Base-by-base conservation (phyloP, 2,329 filamentous ascomycete genomes). In the Neofusicoccum laricinum region DNA sequence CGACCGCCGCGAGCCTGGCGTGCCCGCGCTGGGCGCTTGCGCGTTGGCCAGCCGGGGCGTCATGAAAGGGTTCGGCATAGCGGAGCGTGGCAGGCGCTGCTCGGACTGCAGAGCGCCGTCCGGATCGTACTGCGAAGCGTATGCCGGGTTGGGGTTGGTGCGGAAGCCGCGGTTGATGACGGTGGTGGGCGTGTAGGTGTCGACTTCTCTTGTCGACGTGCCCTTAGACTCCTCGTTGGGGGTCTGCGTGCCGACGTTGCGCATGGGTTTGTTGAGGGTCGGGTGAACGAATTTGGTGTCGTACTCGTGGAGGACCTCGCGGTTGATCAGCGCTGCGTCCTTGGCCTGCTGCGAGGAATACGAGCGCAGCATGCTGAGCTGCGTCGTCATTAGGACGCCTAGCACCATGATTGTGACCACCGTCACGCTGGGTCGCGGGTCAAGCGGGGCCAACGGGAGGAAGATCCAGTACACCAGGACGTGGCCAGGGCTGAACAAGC, bases 281-380 rank as follows among this genome's bases (percentile, higher is more conserved):
- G 95, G 95, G 72, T 96, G 92, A 0, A 99, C 95, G 72, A 90
- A 97, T 79, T 99, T 99, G 69, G 88, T 91, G 74, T 98, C 92
- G 74, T 99, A 99, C 78, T 99, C 95, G 74, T 93, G 89, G 78
- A 98, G 84, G 4, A 98, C 94, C 77, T 98, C 91, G 70, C 90
- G 92, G 69, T 96, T 92, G 65, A 99, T 90, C 51, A 97, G 84
- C 2, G 88, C 84, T 1, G 86, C 87, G 76, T 99, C 95, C 74
- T 93, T 96, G 66, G 86, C 87, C 75, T 98, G 93, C 74, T 94
- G 93, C 3, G 86, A 84, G 77, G 94, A 98, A 38, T 84, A 87
- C 2, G 84, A 85, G 66, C 90, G 88, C 57, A 98, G 80, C 34
- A 92, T 81, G 61, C 88, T 84, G 68, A 98, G 84, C 75, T 97